Conservation (phyloP, 2,329 filamentous ascomycete species). For the Colletotrichum scovillei region DNA sequence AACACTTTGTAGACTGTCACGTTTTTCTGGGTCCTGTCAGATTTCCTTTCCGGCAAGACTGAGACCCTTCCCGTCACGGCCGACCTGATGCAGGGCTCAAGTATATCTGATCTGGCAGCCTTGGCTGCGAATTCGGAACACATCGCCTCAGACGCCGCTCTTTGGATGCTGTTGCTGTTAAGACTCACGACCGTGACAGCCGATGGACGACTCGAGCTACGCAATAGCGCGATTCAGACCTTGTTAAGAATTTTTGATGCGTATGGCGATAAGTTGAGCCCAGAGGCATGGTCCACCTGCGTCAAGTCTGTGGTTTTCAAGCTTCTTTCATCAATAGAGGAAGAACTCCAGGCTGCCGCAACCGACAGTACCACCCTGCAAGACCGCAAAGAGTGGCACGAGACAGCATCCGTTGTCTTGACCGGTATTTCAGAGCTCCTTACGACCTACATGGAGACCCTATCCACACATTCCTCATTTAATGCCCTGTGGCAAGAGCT, state of each 20-base stretch:
- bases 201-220: slow-evolving; percentile 78
- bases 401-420: slow-evolving; percentile 80
- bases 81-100: slow-evolving; percentile 63
- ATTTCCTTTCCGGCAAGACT: slow-evolving; percentile 78
- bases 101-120: slow-evolving; percentile 66
- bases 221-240: slow-evolving; percentile 91
- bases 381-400: slow-evolving; percentile 72
- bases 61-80: slow-evolving; percentile 68
- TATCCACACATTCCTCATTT: slow-evolving; percentile 75
- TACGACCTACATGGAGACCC: slow-evolving; percentile 79
- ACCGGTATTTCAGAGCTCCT: slow-evolving; percentile 79
- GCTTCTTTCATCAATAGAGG: slow-evolving; percentile 77
- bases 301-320: slow-evolving; percentile 84
- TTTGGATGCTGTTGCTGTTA: slow-evolving; percentile 83
- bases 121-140: slow-evolving; percentile 67
- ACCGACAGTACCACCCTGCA: slow-evolving; percentile 47
- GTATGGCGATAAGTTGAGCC: slow-evolving; percentile 82
- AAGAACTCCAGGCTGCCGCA: slow-evolving; percentile 57
- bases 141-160: slow-evolving; percentile 73
- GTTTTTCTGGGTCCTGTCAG: slow-evolving; percentile 95
- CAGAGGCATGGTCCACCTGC: slow-evolving; percentile 86
- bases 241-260: slow-evolving; percentile 92
- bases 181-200: slow-evolving; percentile 77
- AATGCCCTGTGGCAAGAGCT: slow-evolving; percentile 80
- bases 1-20: slow-evolving; percentile 76